Percentiles rank a stretch among this genome's conserved stretches.
Conservation (phyloP, 768 basidiomycete genomes). For the Rubroboletus pulcherrimus region DNA sequence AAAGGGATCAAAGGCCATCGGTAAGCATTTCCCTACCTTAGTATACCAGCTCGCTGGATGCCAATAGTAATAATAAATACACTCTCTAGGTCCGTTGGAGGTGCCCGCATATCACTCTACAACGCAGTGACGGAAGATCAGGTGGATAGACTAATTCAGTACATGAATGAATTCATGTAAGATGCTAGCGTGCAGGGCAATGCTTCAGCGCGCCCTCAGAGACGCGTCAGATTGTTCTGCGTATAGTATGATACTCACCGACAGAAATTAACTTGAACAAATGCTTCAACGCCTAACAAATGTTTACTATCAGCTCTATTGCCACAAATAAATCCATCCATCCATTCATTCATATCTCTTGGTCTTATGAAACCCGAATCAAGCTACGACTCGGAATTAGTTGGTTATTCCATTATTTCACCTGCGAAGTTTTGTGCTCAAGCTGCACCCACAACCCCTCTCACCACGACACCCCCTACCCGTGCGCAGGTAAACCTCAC, state of each 20-base stretch:
- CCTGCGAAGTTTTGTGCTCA: too few species aligned
- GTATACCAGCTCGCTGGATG: not conserved
- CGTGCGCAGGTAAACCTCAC: too few species aligned
- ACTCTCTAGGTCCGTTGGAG: slow-evolving; percentile 50
- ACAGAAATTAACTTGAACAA: too few species aligned
- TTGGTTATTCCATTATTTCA: too few species aligned
- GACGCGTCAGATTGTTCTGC: too few species aligned
- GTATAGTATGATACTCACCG: too few species aligned
- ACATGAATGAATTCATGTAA: slow-evolving; percentile 53
- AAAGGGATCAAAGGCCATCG: slow-evolving; percentile 91
- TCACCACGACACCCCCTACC: too few species aligned
- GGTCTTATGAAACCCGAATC: not conserved
- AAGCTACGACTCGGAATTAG: not conserved
- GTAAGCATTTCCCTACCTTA: slow-evolving; percentile 41
- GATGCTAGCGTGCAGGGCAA: not conserved
- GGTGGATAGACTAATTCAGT: slow-evolving; percentile 56
- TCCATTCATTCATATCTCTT: not conserved
- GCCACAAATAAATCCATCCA: too few species aligned
- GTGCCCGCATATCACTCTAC: slow-evolving; percentile 83
- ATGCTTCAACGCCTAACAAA: not conserved
- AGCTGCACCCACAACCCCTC: not conserved
- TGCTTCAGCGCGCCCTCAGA: slow-evolving; percentile 4
- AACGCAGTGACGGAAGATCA: slow-evolving; percentile 82
- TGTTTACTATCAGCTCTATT: not conserved
- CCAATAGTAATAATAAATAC: not conserved